Percentiles rank a stretch among this genome's conserved stretches.
Conservation (phyloP, 1,284 basidiomycete genomes). For the Mycena sp. region DNA sequence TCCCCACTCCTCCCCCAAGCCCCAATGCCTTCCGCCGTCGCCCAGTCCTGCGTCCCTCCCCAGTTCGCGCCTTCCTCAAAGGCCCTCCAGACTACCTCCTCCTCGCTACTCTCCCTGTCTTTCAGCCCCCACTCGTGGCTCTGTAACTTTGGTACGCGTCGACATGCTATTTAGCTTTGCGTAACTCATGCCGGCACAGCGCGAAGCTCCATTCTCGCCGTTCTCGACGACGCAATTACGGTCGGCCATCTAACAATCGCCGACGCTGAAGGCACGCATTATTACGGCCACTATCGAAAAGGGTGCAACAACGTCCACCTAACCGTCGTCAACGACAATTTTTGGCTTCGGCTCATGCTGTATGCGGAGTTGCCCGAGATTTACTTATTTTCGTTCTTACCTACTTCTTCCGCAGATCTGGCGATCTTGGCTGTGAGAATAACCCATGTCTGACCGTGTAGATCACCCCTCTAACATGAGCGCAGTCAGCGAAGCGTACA, state of each 20-base stretch:
- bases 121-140: slow-evolving; percentile 56
- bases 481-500: slow-evolving; percentile 89
- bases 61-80: slow-evolving; percentile 50
- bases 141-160: slow-evolving; percentile 51
- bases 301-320: slow-evolving; percentile 69
- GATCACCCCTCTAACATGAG: slow-evolving; percentile 20
- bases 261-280: slow-evolving; percentile 64
- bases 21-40: slow-evolving; percentile 47
- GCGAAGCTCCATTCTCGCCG: slow-evolving; percentile 67
- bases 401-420: slow-evolving; percentile 53
- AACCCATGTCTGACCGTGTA: slow-evolving; percentile 15
- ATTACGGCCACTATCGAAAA: slow-evolving; percentile 64
- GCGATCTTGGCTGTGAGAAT: slow-evolving; percentile 77
- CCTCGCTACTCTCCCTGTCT: slow-evolving; percentile 52
- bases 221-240: slow-evolving; percentile 66
- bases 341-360: slow-evolving; percentile 83
- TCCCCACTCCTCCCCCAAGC: slow-evolving; percentile 40
- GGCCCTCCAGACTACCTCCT: slow-evolving; percentile 44
- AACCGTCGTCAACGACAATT: slow-evolving; percentile 73
- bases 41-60: slow-evolving; percentile 48
- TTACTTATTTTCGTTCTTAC: slow-evolving; percentile 25
- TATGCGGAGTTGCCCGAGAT: slow-evolving; percentile 46
- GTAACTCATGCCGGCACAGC: slow-evolving; percentile 50
- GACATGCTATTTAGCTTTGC: slow-evolving; percentile 1
- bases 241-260: slow-evolving; percentile 70